phyloP scores from a whole-genome alignment of 2,329 filamentous ascomycete genomes.

The Aspergillus proliferans region DNA sequence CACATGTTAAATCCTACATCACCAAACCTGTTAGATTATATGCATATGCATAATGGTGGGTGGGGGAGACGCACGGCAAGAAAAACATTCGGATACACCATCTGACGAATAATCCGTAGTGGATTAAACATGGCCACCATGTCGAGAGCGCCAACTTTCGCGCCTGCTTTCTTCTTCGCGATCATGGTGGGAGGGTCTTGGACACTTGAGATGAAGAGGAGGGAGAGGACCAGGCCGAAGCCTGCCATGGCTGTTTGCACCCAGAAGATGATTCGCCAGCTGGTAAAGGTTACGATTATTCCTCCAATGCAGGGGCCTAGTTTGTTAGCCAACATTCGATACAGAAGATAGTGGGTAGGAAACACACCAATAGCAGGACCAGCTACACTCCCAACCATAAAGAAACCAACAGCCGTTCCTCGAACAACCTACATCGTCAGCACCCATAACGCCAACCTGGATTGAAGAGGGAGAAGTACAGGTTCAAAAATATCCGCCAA shows the following conservation, averaged over 20 bases:
- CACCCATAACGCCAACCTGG: neutral
- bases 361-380: constrained; percentile 38
- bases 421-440: constrained; percentile 25
- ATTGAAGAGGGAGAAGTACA: constrained; percentile 13
- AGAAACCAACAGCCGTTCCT: constrained; percentile 41
- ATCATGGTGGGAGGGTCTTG: constrained; percentile 31
- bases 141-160: constrained; percentile 37
- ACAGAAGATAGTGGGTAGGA: neutral
- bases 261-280: constrained; percentile 74
- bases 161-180: constrained; percentile 53
- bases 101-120: constrained; percentile 53
- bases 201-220: constrained; percentile 64
- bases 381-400: constrained; percentile 38
- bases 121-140: constrained; percentile 52
- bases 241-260: constrained; percentile 64
- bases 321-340: constrained; percentile 3
- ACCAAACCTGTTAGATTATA: too few species aligned
- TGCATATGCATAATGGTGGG: too few species aligned
- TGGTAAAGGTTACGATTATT: constrained; percentile 68
- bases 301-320: constrained; percentile 58
- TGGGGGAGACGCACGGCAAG: constrained; percentile 44
- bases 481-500: constrained; percentile 36
- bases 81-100: constrained; percentile 63
- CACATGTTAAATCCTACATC: constrained; percentile 29
- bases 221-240: constrained; percentile 52